Conservation (phyloP, 2,329 filamentous ascomycete species). For the Blastomyces parvus region DNA sequence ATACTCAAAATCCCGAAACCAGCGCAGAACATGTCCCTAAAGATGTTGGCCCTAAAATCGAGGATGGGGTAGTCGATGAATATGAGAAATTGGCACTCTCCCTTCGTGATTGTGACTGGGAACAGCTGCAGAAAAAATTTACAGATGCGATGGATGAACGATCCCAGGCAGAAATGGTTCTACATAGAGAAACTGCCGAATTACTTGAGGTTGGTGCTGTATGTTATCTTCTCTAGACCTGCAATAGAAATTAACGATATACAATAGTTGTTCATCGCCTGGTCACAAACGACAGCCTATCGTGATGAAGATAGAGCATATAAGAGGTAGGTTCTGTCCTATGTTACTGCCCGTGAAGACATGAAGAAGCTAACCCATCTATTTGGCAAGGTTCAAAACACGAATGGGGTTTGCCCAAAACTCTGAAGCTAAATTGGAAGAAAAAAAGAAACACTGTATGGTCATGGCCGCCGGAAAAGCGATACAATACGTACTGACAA, state of each 20-base stretch:
- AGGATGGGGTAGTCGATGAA: slow-evolving; percentile 16
- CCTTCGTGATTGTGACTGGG: slow-evolving; percentile 61
- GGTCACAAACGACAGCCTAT: slow-evolving; percentile 61
- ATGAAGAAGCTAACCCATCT: slow-evolving; percentile 7
- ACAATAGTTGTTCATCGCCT: slow-evolving; percentile 63
- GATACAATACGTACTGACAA: background rate
- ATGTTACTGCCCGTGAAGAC: background rate
- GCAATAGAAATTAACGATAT: background rate
- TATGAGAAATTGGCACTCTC: slow-evolving; percentile 7
- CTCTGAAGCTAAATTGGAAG: slow-evolving; percentile 59
- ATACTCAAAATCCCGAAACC: background rate
- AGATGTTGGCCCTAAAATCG: background rate
- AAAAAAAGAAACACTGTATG: slow-evolving; percentile 75
- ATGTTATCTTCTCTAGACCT: background rate
- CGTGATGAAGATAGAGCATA: slow-evolving; percentile 68
- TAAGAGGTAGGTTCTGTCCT: slow-evolving; percentile 51
- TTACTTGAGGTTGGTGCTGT: slow-evolving; percentile 50
- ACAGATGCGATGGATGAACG: slow-evolving; percentile 55
- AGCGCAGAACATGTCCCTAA: background rate
- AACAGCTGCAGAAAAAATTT: slow-evolving; percentile 62
- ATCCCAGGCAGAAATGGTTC: slow-evolving; percentile 52
- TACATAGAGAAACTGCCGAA: slow-evolving; percentile 57
- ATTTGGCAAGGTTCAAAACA: slow-evolving; percentile 57
- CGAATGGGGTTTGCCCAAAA: slow-evolving; percentile 66
- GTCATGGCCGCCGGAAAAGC: slow-evolving; percentile 14